Base-by-base conservation (phyloP, 495 filamentous ascomycete genomes). In the Daldinia grandis region DNA sequence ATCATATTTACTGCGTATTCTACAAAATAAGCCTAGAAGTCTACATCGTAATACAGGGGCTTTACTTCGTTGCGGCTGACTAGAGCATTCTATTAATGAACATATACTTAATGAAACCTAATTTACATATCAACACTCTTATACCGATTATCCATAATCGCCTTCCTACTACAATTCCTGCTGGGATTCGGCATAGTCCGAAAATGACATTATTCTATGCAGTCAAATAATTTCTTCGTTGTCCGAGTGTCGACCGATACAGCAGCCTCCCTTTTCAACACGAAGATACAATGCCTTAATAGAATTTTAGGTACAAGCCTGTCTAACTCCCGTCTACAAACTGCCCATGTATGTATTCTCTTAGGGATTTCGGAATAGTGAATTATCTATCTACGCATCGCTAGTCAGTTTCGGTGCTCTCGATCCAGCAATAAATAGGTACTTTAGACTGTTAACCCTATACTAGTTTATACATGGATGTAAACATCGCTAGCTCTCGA, bases 21-120 rank as follows among this genome's bases (percentile, higher is more conserved):
- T 53, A 40, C 55, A 24, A 30, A 68, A 50, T 38, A 68, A 55
- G 57, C 64, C 30, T 31, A 35, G 53, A 31, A 53, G 51, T 62
- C 51, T 21, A 25, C 58, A 35, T 57, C 31, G 58, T 62, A 40
- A 69, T 55, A 25, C 27, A 54, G 55, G 15, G 53, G 38, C 30
- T 38, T 49, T 14, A 24, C 37, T 4, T 24, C 30, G 14, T 44
- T 15, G 24, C 10, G 33, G 33, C 37, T 27, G 5, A 30, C 28
- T 1, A 53, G 25, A 30, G 25, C 12, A 30, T 8, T 30, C 24
- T 53, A 12, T 30, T 27, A 30, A 30, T 30, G 9, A 47, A 9
- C 42, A 24, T 47, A 47, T 24, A 47, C 10, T 10, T 47, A 21
- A 47, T 47, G 42, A 47, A 44, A 47, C 24, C 24, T 47, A 47